Evolutionary conservation across 441 rosid species (phyloP).

Genomic region (Brassica hybrid): DNA sequence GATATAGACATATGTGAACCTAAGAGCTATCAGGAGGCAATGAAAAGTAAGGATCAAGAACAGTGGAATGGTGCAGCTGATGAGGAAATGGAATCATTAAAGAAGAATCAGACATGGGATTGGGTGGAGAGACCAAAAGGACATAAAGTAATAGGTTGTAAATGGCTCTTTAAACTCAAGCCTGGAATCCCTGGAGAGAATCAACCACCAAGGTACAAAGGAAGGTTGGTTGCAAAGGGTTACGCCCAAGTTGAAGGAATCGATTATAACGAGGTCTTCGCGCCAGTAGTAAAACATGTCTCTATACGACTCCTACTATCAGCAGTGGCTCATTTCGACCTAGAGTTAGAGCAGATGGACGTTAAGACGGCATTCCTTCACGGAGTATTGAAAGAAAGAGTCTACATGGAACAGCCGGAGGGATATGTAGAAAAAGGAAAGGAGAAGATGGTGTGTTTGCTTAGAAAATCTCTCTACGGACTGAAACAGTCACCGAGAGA

Average conservation of each 20-base stretch:
- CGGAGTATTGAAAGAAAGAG: background rate
- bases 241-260: background rate
- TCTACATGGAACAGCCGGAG: background rate
- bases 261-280: background rate
- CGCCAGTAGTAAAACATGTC: background rate
- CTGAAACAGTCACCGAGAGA: background rate
- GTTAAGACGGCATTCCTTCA: background rate
- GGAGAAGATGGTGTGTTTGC: background rate
- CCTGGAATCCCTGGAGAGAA: background rate
- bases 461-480: background rate
- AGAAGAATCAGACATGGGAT: background rate
- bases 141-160: background rate
- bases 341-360: background rate
- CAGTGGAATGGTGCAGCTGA: background rate
- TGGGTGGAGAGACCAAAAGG: background rate
- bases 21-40: background rate
- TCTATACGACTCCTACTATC: background rate
- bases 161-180: background rate
- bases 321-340: background rate
- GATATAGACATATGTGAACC: background rate
- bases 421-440: background rate
- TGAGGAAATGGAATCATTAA: background rate
- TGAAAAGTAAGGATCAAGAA: background rate
- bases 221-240: background rate
- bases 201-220: background rate